These are phyloP conservation scores for Beauveria rudraprayagi DNA, from an alignment of 2,329 filamentous ascomycete species.

Conservation along the genomic window DNA sequence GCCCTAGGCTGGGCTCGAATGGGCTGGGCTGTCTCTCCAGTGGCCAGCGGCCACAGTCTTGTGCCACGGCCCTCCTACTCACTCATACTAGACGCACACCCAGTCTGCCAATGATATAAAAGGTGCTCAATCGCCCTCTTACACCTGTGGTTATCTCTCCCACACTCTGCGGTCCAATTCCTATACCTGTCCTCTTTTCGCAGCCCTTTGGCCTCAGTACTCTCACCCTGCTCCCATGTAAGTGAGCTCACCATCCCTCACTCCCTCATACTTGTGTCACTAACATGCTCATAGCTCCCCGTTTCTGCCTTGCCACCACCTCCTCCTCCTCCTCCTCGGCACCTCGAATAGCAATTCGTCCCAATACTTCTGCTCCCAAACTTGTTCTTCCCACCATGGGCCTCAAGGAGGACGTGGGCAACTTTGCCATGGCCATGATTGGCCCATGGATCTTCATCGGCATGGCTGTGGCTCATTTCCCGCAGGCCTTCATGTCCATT, in stretches of 20 bases:
- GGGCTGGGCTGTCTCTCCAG: background rate
- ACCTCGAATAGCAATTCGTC: background rate
- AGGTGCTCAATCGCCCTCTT: background rate
- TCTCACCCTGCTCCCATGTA: background rate
- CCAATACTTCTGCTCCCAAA: background rate
- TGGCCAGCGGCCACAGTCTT: background rate
- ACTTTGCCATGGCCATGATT: constrained; percentile 28
- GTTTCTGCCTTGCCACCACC: background rate
- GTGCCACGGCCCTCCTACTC: background rate
- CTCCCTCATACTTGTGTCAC: background rate
- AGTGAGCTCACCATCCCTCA: background rate
- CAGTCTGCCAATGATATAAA: constrained; percentile 5
- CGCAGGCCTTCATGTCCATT: constrained; percentile 39
- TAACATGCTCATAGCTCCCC: background rate
- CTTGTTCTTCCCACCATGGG: background rate
- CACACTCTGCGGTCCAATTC: background rate
- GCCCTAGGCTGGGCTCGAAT: no score
- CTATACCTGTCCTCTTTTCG: background rate
- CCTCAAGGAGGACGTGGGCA: background rate
- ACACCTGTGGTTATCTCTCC: background rate
- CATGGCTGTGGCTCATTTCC: constrained; percentile 40
- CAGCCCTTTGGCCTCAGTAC: background rate
- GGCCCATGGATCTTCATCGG: constrained; percentile 47
- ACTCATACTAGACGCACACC: constrained; percentile 6
- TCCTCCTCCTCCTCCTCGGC: background rate